These are phyloP conservation scores for Rauvolfia tetraphylla DNA, from an alignment of 257 asterid genomes.

Conservation along the genomic window DNA sequence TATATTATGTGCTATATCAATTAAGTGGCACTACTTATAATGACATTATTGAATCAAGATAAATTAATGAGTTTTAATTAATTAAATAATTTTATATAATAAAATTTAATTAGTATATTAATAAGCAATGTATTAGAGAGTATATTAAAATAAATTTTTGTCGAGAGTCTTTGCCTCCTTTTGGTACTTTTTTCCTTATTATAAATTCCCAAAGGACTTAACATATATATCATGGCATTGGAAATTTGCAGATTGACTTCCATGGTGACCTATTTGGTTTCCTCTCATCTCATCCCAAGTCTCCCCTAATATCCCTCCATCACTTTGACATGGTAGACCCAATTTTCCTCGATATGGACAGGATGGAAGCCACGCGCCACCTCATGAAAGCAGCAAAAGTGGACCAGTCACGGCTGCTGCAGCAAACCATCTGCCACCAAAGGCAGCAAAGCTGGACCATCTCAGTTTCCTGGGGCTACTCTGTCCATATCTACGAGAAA, in stretches of 20 bases:
- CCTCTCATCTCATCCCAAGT: constrained; percentile 58
- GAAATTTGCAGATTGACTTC: constrained; percentile 32
- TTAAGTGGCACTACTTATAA: too few relatives aligned
- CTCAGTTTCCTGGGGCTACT: constrained; percentile 66
- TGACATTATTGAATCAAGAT: too few relatives aligned
- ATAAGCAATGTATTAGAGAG: too few relatives aligned
- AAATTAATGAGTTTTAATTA: too few relatives aligned
- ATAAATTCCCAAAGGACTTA: too few relatives aligned
- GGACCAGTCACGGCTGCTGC: constrained; percentile 52
- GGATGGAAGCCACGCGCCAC: constrained; percentile 40
- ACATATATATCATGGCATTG: background rate
- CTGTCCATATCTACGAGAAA: constrained; percentile 46
- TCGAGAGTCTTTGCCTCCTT: too few relatives aligned
- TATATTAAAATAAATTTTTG: too few relatives aligned
- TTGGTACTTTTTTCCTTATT: too few relatives aligned
- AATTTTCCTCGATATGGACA: constrained; percentile 44
- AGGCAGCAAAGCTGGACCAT: constrained; percentile 40
- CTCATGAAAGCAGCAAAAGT: constrained; percentile 46
- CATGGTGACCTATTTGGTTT: constrained; percentile 67
- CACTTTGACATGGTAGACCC: constrained; percentile 61
- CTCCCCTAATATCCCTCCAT: constrained; percentile 67
- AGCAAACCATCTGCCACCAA: constrained; percentile 52
- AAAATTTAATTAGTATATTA: too few relatives aligned
- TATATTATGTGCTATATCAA: too few relatives aligned
- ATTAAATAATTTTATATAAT: too few relatives aligned